These are phyloP conservation scores for Fusarium hostae DNA, from an alignment of 2,329 filamentous ascomycete genomes.

Conservation along the genomic window DNA sequence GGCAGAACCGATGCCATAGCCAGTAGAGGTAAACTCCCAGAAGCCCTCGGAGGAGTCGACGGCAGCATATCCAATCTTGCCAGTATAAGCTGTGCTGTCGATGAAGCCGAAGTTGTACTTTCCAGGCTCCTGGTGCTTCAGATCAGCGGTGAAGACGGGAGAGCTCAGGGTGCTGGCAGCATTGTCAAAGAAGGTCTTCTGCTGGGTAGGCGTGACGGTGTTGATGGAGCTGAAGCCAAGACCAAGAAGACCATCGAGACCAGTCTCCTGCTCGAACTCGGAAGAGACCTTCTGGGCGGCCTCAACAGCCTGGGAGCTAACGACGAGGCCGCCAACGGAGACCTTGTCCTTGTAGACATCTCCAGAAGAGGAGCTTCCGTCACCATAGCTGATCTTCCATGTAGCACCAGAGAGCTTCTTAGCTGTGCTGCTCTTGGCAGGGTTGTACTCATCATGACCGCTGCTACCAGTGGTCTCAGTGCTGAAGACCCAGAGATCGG, in stretches of 20 bases:
- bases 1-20: conserved; percentile 33
- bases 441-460: conserved; percentile 55
- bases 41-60: conserved; percentile 70
- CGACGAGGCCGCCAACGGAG: conserved; percentile 54
- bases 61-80: conserved; percentile 69
- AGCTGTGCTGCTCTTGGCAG: conserved; percentile 53
- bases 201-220: conserved; percentile 53
- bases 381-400: conserved; percentile 58
- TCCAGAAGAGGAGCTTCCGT: conserved; percentile 55
- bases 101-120: conserved; percentile 80
- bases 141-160: conserved; percentile 73
- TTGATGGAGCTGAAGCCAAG: conserved; percentile 57
- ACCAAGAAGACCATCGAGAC: conserved; percentile 57
- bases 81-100: conserved; percentile 70
- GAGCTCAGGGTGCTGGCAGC: conserved; percentile 32
- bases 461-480: conserved; percentile 53
- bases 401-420: conserved; percentile 50
- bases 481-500: conserved; percentile 61
- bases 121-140: conserved; percentile 66
- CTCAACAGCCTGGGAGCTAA: conserved; percentile 56
- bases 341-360: conserved; percentile 58
- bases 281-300: conserved; percentile 54
- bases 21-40: conserved; percentile 65
- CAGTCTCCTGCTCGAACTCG: conserved; percentile 51
- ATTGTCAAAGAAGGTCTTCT: conserved; percentile 58